A percentile compares a stretch with the other conserved stretches of the same genome.
phyloP scores from a whole-genome alignment of 192 early-diverging fungal genomes.

The Piromyces finnis region DNA sequence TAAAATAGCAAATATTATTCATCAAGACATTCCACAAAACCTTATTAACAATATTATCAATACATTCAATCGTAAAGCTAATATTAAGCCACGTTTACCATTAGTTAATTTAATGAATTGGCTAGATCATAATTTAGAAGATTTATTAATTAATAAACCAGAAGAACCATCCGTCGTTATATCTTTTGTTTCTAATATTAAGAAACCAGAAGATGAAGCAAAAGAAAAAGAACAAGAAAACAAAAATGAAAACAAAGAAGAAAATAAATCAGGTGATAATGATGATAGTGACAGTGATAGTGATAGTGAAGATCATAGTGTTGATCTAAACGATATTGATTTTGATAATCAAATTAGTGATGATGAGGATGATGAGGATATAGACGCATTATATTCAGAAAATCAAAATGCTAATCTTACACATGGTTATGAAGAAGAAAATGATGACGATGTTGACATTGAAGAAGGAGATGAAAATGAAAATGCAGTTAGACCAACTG shows the following conservation, averaged over 20 bases:
- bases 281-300: slow-evolving; percentile 13
- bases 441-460: not conserved
- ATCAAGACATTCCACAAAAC: slow-evolving; percentile 4
- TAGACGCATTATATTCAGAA: not conserved
- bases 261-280: not conserved
- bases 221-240: not conserved
- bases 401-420: not conserved
- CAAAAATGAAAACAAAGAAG: not conserved
- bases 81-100: slow-evolving; percentile 1
- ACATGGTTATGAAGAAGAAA: slow-evolving; percentile 3
- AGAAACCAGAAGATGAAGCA: not conserved
- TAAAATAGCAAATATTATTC: slow-evolving; percentile 11
- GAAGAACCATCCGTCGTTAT: slow-evolving; percentile 11
- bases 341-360: slow-evolving; percentile 4
- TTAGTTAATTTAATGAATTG: slow-evolving; percentile 22
- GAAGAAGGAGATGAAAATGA: slow-evolving; percentile 1
- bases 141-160: slow-evolving; percentile 9
- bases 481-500: slow-evolving; percentile 8
- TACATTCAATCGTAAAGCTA: slow-evolving; percentile 6
- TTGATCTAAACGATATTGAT: slow-evolving; percentile 4
- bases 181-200: slow-evolving; percentile 12
- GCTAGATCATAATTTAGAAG: slow-evolving; percentile 39
- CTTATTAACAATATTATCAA: slow-evolving; percentile 3
- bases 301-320: slow-evolving; percentile 3
- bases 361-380: not conserved